Percentiles rank a stretch among this genome's conserved stretches.
These are phyloP conservation scores for Scheffersomyces lignosus DNA, from an alignment of 805 yeast species.

Conservation along the genomic window DNA sequence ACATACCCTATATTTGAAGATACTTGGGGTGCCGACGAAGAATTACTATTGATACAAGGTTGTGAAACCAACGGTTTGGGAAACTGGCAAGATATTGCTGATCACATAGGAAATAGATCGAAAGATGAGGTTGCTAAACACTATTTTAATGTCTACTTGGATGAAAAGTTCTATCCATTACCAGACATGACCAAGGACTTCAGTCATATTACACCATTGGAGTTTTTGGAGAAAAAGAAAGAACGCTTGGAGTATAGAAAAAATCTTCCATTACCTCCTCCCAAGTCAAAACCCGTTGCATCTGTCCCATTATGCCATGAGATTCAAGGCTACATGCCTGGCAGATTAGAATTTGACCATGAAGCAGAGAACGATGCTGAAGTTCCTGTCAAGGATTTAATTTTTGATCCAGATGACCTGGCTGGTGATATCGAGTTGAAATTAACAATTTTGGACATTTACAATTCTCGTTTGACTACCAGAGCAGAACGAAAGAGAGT, in stretches of 20 bases:
- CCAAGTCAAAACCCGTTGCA: conserved; percentile 84
- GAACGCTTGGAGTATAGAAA: conserved; percentile 69
- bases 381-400: conserved; percentile 89
- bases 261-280: conserved; percentile 73
- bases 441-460: conserved; percentile 81
- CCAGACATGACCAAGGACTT: conserved; percentile 82
- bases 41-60: conserved; percentile 82
- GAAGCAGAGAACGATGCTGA: conserved; percentile 98
- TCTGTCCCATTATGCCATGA: conserved; percentile 97
- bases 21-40: conserved; percentile 99
- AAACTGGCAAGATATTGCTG: conserved; percentile 97
- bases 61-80: conserved; percentile 91
- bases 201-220: conserved; percentile 57
- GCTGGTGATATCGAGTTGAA: conserved; percentile 88
- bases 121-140: conserved; percentile 91
- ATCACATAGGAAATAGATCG: conserved; percentile 88
- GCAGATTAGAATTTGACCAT: conserved; percentile 92
- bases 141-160: conserved; percentile 68
- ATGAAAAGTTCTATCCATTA: conserved; percentile 76
- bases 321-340: conserved; percentile 98
- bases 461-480: conserved; percentile 82
- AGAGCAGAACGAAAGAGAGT: conserved; percentile 92
- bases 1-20: conserved; percentile 87
- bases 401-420: conserved; percentile 90
- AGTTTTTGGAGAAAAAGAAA: conserved; percentile 68